Percentiles rank a stretch among this genome's conserved stretches.
Conservation (phyloP, 371 early-diverging fungal genomes). For the Zopfochytrium polystomum region DNA sequence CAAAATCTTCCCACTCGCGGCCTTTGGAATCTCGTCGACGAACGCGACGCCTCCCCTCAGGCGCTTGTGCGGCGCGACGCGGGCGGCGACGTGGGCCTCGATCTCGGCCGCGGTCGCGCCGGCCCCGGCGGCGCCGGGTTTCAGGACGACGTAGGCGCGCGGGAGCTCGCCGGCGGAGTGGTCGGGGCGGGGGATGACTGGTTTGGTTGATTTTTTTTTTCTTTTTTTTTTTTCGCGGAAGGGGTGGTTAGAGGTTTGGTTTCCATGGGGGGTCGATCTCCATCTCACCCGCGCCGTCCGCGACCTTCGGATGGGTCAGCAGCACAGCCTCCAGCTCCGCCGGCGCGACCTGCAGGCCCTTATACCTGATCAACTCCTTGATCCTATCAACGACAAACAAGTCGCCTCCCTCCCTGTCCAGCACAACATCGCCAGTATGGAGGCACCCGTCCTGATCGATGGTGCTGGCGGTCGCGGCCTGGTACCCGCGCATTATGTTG, state of each 20-base stretch:
- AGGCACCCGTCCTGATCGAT: constrained; percentile 71
- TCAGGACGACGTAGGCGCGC: constrained; percentile 68
- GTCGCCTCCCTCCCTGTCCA: constrained; percentile 57
- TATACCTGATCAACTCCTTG: constrained; percentile 30
- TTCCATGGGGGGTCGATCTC: too few species aligned
- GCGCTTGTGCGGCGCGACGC: constrained; percentile 71
- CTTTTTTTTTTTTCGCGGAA: too few species aligned
- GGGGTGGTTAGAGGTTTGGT: too few species aligned
- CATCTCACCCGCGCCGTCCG: constrained; percentile 80
- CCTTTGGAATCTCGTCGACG: constrained; percentile 70
- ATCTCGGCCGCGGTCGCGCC: constrained; percentile 51
- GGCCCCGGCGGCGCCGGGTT: constrained; percentile 12
- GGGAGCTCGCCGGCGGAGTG: constrained; percentile 75
- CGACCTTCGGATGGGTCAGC: constrained; percentile 61
- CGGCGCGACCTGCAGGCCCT: constrained; percentile 61
- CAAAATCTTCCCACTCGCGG: constrained; percentile 78
- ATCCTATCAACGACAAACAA: constrained; percentile 54
- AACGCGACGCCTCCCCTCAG: constrained; percentile 76
- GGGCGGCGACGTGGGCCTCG: constrained; percentile 51
- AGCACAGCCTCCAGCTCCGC: constrained; percentile 78
- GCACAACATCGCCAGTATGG: constrained; percentile 81
- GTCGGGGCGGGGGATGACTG: constrained; percentile 39
- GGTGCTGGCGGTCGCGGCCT: constrained; percentile 74
- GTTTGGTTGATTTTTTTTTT: too few species aligned
- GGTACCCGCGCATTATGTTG: constrained; percentile 67